Base-by-base conservation (phyloP, 192 early-diverging fungal genomes). In the Linderina pennispora region DNA sequence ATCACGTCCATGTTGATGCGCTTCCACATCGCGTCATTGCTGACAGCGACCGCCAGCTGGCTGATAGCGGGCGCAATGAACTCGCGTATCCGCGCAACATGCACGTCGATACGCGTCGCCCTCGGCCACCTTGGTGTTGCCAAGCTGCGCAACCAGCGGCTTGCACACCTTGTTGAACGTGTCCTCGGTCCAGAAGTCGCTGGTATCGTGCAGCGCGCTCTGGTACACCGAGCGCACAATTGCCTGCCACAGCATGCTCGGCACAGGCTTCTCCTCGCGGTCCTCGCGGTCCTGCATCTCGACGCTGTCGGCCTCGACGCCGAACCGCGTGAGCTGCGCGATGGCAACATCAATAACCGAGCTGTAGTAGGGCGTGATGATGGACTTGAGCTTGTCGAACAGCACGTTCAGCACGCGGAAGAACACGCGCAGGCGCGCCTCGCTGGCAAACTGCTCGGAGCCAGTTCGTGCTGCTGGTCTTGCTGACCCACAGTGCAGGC, bases 11-110 rank as follows among this genome's bases (percentile, higher is more conserved):
- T 81, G 70, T 94, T 94, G 36, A 98, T 54, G 15, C 78, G 71
- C 70, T 97, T 94, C 92, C 91, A 92, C 33, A 83, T 57, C 24
- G 79, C 70, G 49, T 96, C 91, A 54, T 84, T 84, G 24, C 80
- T 77, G 17, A 79, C 75, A 2, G 84, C 82, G 1, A 84, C 82
- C 4, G 91, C 87, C 58, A 97, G 65, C 50, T 91, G 86, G 40
- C 80, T 86, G 23, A 90, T 49, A 13, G 79, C 84, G 4, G 93
- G 90, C 0, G 94, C 82, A 43, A 94, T 46, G 53, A 70, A 77
- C 13, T 52, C 67, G 39, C 65, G 61, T 39, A 86, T 78, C 2
- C 84, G 75, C 33, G 53, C 65, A 25, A 76, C 40, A 36, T 84
- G 84, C 33, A 14, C 34, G 14, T 65, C 64, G 23, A n/a, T 50